Conservation (phyloP, 495 filamentous ascomycete genomes). For the Penicillium atrosanguineum region DNA sequence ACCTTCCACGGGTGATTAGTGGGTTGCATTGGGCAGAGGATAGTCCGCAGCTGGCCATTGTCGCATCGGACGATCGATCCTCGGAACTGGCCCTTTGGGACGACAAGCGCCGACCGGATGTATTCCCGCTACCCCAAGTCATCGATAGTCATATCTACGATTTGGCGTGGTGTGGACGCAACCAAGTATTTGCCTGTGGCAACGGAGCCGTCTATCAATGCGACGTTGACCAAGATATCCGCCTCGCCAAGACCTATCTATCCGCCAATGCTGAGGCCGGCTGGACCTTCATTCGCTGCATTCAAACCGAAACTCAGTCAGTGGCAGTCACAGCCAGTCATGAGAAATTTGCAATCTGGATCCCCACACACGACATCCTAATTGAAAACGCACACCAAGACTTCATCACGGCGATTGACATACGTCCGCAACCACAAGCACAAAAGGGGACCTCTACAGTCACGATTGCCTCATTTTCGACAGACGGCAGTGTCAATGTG, state of each 20-base stretch:
- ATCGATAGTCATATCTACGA: constrained; percentile 40
- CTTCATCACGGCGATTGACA: constrained; percentile 47
- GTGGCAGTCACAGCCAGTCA: constrained; percentile 40
- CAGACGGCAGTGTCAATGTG: constrained; percentile 63
- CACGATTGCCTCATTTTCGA: constrained; percentile 44
- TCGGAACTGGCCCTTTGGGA: constrained; percentile 49
- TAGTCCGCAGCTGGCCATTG: constrained; percentile 40
- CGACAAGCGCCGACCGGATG: constrained; percentile 39
- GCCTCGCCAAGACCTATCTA: constrained; percentile 35
- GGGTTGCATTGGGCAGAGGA: constrained; percentile 40
- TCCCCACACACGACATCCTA: constrained; percentile 45
- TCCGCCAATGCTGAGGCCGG: constrained; percentile 24
- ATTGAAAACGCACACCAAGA: constrained; percentile 41
- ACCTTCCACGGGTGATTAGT: constrained; percentile 45
- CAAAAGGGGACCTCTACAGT: constrained; percentile 26
- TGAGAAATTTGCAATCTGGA: constrained; percentile 36
- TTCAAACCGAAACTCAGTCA: constrained; percentile 19
- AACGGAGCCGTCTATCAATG: constrained; percentile 43
- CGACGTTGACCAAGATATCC: constrained; percentile 40
- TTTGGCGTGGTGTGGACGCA: constrained; percentile 35
- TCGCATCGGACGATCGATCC: constrained; percentile 40
- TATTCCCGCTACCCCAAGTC: constrained; percentile 38
- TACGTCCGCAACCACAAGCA: constrained; percentile 32
- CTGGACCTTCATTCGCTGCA: constrained; percentile 42
- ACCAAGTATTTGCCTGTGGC: constrained; percentile 39